phyloP scores from a whole-genome alignment of 228 moss, liverwort and hornwort species.

The Sphagnum magellanicum region DNA sequence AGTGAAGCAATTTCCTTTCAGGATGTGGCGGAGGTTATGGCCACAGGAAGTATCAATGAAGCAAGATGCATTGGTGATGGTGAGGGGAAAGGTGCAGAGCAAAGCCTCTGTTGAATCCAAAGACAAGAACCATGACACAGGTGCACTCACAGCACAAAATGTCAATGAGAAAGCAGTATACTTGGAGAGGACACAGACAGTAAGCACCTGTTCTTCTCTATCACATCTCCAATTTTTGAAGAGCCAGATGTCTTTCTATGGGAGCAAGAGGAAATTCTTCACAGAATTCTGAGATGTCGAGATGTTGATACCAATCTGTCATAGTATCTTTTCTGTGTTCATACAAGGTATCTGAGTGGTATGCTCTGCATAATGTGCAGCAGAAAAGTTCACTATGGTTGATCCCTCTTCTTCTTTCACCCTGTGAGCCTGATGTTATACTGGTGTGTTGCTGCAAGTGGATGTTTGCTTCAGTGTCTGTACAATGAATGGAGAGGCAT shows the following conservation, averaged over 20 bases:
- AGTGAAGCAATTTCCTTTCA: constrained; percentile 17
- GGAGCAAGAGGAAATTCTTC: constrained; percentile 8
- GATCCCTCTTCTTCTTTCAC: constrained; percentile 7
- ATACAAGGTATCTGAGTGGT: constrained; percentile 77
- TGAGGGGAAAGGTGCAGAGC: constrained; percentile 64
- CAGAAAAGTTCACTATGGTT: constrained; percentile 69
- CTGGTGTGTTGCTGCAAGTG: constrained; percentile 8
- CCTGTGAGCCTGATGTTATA: background rate
- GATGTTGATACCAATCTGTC: constrained; percentile 48
- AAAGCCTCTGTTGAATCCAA: constrained; percentile 20
- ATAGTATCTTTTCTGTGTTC: constrained; percentile 82
- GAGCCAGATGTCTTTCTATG: constrained; percentile 34
- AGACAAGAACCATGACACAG: constrained; percentile 15
- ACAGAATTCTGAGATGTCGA: constrained; percentile 55
- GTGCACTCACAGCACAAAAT: constrained; percentile 29
- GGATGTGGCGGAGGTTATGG: background rate
- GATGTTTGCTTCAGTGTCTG: constrained; percentile 36
- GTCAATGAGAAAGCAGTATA: constrained; percentile 47
- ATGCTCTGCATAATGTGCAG: constrained; percentile 64
- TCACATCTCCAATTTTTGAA: constrained; percentile 12
- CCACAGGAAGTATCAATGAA: background rate
- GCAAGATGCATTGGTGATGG: constrained; percentile 37
- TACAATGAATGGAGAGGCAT: constrained; percentile 95
- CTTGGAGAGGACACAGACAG: constrained; percentile 63
- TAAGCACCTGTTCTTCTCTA: constrained; percentile 29